Conservation (phyloP, 768 basidiomycete species). For the Solioccasus polychromus region DNA sequence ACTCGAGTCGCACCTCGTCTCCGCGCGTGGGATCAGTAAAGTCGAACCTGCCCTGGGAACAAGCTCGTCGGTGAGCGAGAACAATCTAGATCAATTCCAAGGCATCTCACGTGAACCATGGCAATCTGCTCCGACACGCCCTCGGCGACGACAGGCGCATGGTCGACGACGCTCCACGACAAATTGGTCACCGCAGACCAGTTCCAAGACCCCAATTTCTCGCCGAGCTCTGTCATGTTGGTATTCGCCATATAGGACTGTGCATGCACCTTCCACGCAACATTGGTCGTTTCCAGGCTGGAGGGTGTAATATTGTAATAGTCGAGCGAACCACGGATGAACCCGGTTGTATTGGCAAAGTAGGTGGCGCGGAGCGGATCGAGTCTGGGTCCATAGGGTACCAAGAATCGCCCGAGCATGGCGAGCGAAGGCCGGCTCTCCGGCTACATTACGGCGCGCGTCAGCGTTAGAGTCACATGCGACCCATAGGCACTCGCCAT, state of each 20-base stretch:
- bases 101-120: slow-evolving; percentile 59
- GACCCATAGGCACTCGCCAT: slow-evolving; percentile 43
- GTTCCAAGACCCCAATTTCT: slow-evolving; percentile 59
- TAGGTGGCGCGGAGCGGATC: slow-evolving; percentile 54
- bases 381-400: slow-evolving; percentile 42
- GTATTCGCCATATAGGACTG: slow-evolving; percentile 46
- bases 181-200: slow-evolving; percentile 65
- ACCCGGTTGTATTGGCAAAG: slow-evolving; percentile 76
- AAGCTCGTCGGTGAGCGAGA: not conserved
- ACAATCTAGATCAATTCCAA: slow-evolving; percentile 4
- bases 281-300: slow-evolving; percentile 33
- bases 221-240: slow-evolving; percentile 49
- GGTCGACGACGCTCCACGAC: slow-evolving; percentile 66
- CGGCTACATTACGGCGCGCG: slow-evolving; percentile 44
- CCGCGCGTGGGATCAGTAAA: slow-evolving; percentile 49
- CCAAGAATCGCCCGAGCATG: slow-evolving; percentile 48
- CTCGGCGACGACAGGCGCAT: slow-evolving; percentile 37
- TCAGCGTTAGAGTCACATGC: slow-evolving; percentile 3
- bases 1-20: slow-evolving; percentile 65
- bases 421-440: slow-evolving; percentile 40
- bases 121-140: slow-evolving; percentile 48
- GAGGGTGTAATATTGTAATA: slow-evolving; percentile 64
- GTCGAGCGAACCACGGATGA: slow-evolving; percentile 60
- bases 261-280: slow-evolving; percentile 51
- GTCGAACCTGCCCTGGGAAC: slow-evolving; percentile 65